phyloP scores from a whole-genome alignment of 73 alveolate species.

The Tetrahymena thermophila region DNA sequence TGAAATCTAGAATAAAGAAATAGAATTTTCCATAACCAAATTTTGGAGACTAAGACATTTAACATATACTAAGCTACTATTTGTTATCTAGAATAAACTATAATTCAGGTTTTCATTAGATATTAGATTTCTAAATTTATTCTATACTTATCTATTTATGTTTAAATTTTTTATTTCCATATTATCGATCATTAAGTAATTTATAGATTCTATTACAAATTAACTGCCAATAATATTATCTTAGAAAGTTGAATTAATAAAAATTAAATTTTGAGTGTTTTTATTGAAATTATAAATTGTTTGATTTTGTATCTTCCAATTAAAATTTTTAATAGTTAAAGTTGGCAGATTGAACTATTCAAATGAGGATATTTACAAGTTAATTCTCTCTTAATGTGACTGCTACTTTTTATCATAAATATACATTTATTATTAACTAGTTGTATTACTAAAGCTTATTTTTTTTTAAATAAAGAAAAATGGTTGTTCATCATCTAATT shows the following conservation, averaged over 20 bases:
- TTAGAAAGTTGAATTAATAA: neutral
- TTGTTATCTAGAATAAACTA: neutral
- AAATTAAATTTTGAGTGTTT: neutral
- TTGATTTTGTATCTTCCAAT: neutral
- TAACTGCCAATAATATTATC: neutral
- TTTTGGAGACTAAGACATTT: neutral
- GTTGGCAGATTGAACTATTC: neutral
- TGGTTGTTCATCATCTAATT: neutral
- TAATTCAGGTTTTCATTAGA: neutral
- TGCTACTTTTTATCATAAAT: neutral
- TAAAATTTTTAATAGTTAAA: neutral
- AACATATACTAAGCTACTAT: neutral
- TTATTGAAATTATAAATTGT: neutral
- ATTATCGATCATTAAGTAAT: neutral
- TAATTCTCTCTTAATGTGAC: neutral
- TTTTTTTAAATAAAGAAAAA: neutral
- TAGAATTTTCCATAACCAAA: neutral
- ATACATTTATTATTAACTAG: neutral
- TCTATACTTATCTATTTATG: no score
- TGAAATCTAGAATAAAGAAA: neutral
- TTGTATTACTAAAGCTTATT: neutral
- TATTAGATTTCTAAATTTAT: neutral
- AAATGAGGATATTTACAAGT: neutral
- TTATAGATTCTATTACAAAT: neutral
- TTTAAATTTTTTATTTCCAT: neutral